Conservation (phyloP, 306 rosid species). For the Crataegus laevigata region DNA sequence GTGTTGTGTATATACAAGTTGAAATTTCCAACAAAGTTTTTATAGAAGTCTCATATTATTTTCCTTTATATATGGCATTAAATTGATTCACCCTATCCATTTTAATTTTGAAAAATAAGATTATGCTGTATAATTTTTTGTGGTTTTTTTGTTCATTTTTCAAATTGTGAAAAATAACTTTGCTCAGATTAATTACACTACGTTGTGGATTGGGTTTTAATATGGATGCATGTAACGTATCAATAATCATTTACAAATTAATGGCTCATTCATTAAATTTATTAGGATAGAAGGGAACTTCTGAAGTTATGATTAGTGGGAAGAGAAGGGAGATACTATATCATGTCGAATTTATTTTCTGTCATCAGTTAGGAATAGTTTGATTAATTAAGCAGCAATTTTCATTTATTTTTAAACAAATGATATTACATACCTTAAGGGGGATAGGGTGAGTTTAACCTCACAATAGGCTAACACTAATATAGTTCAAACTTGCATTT, state of each 20-base stretch:
- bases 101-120: background rate
- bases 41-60: too few species aligned
- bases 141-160: background rate
- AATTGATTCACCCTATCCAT: background rate
- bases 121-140: background rate
- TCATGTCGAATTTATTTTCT: background rate
- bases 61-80: background rate
- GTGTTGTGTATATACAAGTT: background rate
- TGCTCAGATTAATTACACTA: background rate
- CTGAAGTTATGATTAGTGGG: background rate
- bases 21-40: too few species aligned
- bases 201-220: background rate
- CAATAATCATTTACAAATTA: background rate
- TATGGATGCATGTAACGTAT: background rate
- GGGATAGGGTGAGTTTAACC: too few species aligned
- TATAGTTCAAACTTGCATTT: too few species aligned
- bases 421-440: too few species aligned
- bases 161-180: background rate
- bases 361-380: background rate
- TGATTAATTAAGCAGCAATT: background rate
- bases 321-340: background rate
- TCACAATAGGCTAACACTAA: too few species aligned
- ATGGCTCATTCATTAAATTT: background rate
- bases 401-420: too few species aligned
- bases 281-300: background rate